Evolutionary conservation across 106 monocot genomes (phyloP).

Genomic region (Iris macrosiphon): DNA sequence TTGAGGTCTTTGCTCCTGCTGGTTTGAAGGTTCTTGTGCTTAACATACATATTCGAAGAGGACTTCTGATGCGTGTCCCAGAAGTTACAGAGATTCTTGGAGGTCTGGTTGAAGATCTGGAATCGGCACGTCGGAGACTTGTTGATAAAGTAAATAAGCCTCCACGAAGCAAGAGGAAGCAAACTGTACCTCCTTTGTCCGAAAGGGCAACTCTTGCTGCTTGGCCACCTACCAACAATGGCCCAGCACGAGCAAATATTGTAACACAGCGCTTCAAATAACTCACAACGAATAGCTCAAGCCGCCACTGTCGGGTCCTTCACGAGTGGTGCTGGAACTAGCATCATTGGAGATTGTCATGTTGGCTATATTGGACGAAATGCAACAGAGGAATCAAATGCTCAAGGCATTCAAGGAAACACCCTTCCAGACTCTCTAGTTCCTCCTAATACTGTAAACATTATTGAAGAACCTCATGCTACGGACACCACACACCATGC

Average conservation of each 20-base stretch:
- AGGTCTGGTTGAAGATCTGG: slow-evolving; percentile 66
- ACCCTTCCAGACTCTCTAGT: too few species aligned
- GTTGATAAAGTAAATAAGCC: slow-evolving; percentile 84
- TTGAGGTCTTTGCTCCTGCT: slow-evolving; percentile 69
- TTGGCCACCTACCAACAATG: slow-evolving; percentile 45
- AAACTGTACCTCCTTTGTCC: slow-evolving; percentile 34
- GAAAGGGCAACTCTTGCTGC: slow-evolving; percentile 73
- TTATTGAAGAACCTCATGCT: too few species aligned
- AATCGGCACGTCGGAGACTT: slow-evolving; percentile 69
- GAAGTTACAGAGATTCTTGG: slow-evolving; percentile 81
- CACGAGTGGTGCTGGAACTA: background rate
- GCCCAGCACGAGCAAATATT: slow-evolving; percentile 9
- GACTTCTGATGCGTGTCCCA: slow-evolving; percentile 82
- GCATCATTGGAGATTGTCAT: background rate
- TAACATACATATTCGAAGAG: slow-evolving; percentile 65
- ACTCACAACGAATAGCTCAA: too few species aligned
- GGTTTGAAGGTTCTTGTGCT: slow-evolving; percentile 85
- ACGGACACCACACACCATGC: slow-evolving; percentile 1
- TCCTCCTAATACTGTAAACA: too few species aligned
- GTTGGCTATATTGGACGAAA: background rate
- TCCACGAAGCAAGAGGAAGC: slow-evolving; percentile 81
- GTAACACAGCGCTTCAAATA: too few species aligned
- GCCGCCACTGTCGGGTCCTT: background rate
- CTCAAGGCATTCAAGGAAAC: background rate
- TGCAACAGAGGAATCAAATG: background rate